Base-by-base conservation (phyloP, 2,329 filamentous ascomycete species). In the Hypomyces perniciosus region DNA sequence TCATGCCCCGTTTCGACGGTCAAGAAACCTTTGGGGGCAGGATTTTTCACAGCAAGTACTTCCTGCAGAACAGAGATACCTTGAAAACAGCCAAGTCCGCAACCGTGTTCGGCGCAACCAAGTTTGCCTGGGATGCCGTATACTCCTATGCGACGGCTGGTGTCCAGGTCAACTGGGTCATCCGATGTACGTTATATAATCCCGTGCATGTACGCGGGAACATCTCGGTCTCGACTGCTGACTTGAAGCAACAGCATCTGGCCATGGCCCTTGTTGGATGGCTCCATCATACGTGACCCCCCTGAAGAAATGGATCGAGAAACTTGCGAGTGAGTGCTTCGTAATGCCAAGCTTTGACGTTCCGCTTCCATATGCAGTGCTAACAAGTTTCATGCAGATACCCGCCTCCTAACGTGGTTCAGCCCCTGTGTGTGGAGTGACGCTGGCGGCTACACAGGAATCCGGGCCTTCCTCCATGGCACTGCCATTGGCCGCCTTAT, bases 341-440 rank as follows among this genome's bases (percentile, higher is more conserved):
- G 6, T 27, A 34, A 1, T 29, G 4, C 31, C 9, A 9, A 10
- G 2, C 6, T 30, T 27, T 26, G 26, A 12, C 27, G 13, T 5
- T 30, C 4, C 33, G 10, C 12, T 12, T 28, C n/a, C 8, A 46
- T 39, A 12, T 38, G 29, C 12, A 31, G n/a, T 41, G 4, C 26
- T 46, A 35, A 46, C n/a, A 20, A 29, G 33, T 31, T 28, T 42
- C 4, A 13, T 7, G n/a, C 47, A 73, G 72, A 75, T 31, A 85
- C 80, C 0, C 81, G 87, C 0, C 75, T 86, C 56, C 68, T 90
- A 48, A 86, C 81, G 2, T 90, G 84, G 82, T 82, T 91, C 65
- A 84, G 80, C 46, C 87, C 88, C 0, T 90, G 86, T 61, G 76
- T 86, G 10, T 91, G 85, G 83, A 84, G 83, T 4, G 71, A 74